phyloP scores from a whole-genome alignment of 108 stramenopile genomes.

The Aurantiochytrium sp. region DNA sequence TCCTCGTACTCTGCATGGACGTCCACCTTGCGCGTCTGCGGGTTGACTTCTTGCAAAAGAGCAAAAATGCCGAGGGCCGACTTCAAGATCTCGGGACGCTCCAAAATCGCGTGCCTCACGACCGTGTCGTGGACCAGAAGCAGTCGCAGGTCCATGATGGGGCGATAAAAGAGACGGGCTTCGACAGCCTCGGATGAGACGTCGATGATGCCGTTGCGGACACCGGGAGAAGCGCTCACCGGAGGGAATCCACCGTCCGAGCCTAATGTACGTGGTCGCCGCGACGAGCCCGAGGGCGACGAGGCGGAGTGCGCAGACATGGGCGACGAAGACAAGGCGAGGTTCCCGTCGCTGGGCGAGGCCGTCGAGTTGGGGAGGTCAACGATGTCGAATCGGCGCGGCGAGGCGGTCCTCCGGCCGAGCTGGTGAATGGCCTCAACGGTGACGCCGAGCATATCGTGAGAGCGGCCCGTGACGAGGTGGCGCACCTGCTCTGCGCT shows the following conservation, averaged over 20 bases:
- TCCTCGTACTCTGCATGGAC: neutral
- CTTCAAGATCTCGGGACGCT: neutral
- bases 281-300: neutral
- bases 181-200: neutral
- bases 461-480: neutral
- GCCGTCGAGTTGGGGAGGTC: neutral
- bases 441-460: neutral
- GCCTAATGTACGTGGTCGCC: neutral
- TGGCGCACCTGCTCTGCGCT: neutral
- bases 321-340: too few relatives aligned
- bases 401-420: neutral
- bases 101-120: neutral
- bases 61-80: neutral
- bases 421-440: neutral
- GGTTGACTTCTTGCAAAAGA: neutral
- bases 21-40: conserved; percentile 1
- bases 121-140: conserved; percentile 1
- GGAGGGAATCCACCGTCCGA: conserved; percentile 5
- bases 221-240: neutral
- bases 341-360: neutral
- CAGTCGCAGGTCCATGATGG: neutral
- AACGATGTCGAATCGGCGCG: neutral
- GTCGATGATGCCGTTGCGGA: neutral
- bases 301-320: too few relatives aligned
- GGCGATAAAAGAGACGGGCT: neutral